These are phyloP conservation scores for Quercus parvula DNA, from an alignment of 306 rosid genomes.

Conservation along the genomic window DNA sequence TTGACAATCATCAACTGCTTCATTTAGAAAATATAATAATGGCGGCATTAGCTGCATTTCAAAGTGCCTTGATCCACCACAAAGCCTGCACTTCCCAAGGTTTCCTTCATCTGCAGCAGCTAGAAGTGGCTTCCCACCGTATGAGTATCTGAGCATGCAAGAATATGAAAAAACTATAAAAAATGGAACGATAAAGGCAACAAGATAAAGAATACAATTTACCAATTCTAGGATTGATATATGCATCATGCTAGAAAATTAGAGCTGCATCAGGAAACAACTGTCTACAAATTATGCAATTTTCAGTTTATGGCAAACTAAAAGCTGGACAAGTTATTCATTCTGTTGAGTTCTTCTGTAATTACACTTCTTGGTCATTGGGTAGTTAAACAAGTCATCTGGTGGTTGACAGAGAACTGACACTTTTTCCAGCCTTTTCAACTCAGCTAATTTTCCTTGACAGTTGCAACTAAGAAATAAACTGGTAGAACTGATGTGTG, in stretches of 20 bases:
- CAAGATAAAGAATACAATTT: neutral
- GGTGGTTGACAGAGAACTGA: neutral
- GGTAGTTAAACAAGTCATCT: neutral
- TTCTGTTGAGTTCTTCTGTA: neutral
- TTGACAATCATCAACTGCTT: conserved; percentile 53
- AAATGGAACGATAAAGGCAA: neutral
- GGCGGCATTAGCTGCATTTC: conserved; percentile 95
- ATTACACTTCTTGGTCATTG: neutral
- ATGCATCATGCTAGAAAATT: neutral
- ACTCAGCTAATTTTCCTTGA: neutral
- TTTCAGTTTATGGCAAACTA: neutral
- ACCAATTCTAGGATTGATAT: neutral
- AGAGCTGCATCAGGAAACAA: neutral
- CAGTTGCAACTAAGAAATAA: neutral
- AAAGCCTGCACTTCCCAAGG: conserved; percentile 59
- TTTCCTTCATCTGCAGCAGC: conserved; percentile 50
- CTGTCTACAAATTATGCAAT: neutral
- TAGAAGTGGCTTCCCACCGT: conserved; percentile 71
- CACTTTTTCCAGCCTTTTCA: neutral
- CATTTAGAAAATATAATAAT: conserved; percentile 67
- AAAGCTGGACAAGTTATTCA: neutral
- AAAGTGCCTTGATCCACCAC: conserved; percentile 71
- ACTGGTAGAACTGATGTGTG: neutral
- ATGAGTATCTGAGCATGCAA: conserved; percentile 52
- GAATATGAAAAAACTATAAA: neutral